Conservation (phyloP, 495 filamentous ascomycete species). For the Cercophora samala region DNA sequence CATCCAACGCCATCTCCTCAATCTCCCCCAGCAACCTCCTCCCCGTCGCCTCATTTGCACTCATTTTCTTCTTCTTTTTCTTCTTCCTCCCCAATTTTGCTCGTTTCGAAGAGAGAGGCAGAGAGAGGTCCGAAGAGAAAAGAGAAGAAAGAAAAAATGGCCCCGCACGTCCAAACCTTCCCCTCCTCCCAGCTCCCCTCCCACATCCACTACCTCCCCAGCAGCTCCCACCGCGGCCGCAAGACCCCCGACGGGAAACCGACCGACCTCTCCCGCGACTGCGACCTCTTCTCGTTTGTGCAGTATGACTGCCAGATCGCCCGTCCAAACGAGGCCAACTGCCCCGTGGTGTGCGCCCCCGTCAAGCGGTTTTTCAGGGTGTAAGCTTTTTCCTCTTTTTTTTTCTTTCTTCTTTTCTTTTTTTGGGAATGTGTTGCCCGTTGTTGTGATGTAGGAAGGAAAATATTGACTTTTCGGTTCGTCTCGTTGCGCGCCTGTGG, state of each 20-base stretch:
- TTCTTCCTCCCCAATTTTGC: too few relatives aligned
- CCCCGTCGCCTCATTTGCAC: slow-evolving; percentile 29
- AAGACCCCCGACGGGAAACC: slow-evolving; percentile 45
- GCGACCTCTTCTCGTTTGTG: slow-evolving; percentile 70
- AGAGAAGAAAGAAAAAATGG: slow-evolving; percentile 44
- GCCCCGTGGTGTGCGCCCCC: slow-evolving; percentile 65
- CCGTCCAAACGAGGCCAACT: slow-evolving; percentile 48
- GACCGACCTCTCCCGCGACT: slow-evolving; percentile 59
- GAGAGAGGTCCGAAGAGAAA: not conserved
- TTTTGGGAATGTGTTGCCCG: slow-evolving; percentile 17
- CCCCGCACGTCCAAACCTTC: slow-evolving; percentile 58
- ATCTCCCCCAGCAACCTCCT: slow-evolving; percentile 53
- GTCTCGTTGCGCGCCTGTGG: not conserved
- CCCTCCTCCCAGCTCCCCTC: slow-evolving; percentile 49
- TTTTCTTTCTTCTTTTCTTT: slow-evolving; percentile 8
- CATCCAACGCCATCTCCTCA: slow-evolving; percentile 38
- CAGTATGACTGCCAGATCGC: slow-evolving; percentile 77
- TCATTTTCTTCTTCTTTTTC: not conserved
- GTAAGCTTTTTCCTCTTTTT: slow-evolving; percentile 47
- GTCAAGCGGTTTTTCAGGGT: slow-evolving; percentile 74
- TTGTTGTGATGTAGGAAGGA: too few relatives aligned
- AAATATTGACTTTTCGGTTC: slow-evolving; percentile 11
- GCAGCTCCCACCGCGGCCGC: slow-evolving; percentile 41
- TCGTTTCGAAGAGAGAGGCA: too few relatives aligned
- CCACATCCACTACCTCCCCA: slow-evolving; percentile 46